Evolutionary conservation across 257 asterid species (phyloP).

Genomic region (Solanum pimpinellifolium): DNA sequence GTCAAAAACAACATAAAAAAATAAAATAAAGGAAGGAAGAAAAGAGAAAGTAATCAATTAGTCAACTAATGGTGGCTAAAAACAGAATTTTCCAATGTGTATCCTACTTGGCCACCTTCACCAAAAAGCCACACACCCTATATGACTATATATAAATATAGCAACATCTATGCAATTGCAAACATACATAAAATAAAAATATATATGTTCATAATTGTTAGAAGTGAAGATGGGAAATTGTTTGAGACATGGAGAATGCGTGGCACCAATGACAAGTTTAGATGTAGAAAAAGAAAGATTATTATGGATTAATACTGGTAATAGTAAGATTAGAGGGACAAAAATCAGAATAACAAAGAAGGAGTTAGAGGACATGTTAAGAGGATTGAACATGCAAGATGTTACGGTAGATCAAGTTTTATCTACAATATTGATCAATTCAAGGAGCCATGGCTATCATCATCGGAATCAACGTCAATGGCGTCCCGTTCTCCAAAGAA

Average conservation of each 20-base stretch:
- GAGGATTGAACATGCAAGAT: conserved; percentile 14
- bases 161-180: background rate
- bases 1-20: background rate
- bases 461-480: conserved; percentile 13
- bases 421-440: conserved; percentile 14
- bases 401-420: conserved; percentile 35
- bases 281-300: conserved; percentile 1
- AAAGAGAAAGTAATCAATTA: background rate
- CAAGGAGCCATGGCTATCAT: background rate
- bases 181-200: background rate
- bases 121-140: background rate
- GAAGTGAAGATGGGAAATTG: conserved; percentile 37
- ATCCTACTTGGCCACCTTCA: background rate
- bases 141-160: background rate
- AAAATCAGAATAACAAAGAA: conserved; percentile 37
- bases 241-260: conserved; percentile 6
- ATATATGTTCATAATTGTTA: background rate
- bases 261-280: background rate
- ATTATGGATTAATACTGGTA: background rate
- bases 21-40: background rate
- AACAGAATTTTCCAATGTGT: background rate
- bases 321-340: background rate
- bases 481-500: conserved; percentile 41
- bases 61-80: background rate
- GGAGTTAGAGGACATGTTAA: conserved; percentile 34